A percentile compares a stretch with the other conserved stretches of the same genome.
phyloP scores from a whole-genome alignment of 352 stramenopile species.

The Phytophthora pistaciae region DNA sequence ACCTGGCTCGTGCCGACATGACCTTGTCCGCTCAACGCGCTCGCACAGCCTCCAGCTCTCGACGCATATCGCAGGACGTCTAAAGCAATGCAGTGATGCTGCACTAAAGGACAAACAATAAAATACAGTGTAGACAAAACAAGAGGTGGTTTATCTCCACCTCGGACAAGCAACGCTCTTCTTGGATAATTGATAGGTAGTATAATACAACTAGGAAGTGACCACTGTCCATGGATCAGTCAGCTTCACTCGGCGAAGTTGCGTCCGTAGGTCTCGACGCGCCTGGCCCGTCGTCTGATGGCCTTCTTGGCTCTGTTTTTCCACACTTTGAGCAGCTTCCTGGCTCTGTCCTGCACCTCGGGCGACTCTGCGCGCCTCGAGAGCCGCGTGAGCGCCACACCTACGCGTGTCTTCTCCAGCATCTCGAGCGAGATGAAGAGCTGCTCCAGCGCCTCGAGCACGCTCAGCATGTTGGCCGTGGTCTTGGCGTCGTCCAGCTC shows the following conservation, averaged over 20 bases:
- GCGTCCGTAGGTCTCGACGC: conserved; percentile 76
- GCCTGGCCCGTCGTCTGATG: conserved; percentile 56
- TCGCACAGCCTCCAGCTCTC: conserved; percentile 29
- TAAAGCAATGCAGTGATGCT: conserved; percentile 7
- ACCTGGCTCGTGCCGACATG: conserved; percentile 63
- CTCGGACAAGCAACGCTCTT: not conserved
- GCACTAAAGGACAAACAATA: not conserved
- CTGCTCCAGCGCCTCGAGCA: conserved; percentile 65
- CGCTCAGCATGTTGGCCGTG: conserved; percentile 48
- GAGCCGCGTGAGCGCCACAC: conserved; percentile 46
- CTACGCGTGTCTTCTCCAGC: conserved; percentile 76
- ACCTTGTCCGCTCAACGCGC: conserved; percentile 23
- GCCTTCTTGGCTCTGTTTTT: conserved; percentile 77
- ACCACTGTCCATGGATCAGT: too few species aligned
- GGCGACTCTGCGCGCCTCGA: conserved; percentile 34
- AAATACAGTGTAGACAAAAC: conserved; percentile 10
- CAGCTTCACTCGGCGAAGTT: conserved; percentile 67
- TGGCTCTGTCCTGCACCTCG: conserved; percentile 51
- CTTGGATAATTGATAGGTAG: not conserved
- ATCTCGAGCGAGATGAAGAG: conserved; percentile 86
- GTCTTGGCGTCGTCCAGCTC: conserved; percentile 72
- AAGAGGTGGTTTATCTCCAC: not conserved
- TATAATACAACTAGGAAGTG: not conserved
- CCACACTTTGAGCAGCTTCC: conserved; percentile 66
- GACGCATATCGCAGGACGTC: conserved; percentile 24